Conservation (phyloP, 2,329 filamentous ascomycete species). For the Pezicula radicicola region DNA sequence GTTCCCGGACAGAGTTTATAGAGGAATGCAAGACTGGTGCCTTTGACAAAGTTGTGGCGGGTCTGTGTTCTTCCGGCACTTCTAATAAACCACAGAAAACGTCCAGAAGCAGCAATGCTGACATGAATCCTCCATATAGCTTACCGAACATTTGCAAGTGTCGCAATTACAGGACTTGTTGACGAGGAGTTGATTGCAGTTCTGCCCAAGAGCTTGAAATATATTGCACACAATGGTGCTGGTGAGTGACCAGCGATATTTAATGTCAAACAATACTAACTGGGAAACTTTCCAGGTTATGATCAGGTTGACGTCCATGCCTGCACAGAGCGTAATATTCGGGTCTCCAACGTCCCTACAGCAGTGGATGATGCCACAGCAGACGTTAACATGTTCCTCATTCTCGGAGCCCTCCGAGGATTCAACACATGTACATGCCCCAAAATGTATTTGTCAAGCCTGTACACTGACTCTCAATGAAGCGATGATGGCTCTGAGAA, state of each 20-base stretch:
- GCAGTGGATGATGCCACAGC: constrained; percentile 82
- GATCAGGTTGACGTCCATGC: constrained; percentile 75
- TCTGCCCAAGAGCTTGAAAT: constrained; percentile 51
- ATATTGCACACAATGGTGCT: constrained; percentile 58
- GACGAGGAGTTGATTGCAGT: constrained; percentile 66
- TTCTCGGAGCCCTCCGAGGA: constrained; percentile 75
- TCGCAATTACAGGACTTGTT: constrained; percentile 62
- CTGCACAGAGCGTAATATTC: constrained; percentile 63
- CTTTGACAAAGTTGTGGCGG: constrained; percentile 60
- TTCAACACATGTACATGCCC: constrained; percentile 50
- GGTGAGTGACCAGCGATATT: no score
- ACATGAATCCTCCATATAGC: constrained; percentile 24
- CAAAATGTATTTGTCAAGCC: background rate
- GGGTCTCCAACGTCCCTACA: constrained; percentile 77
- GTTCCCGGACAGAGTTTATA: constrained; percentile 64
- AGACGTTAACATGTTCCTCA: constrained; percentile 76
- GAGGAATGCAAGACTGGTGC: constrained; percentile 62
- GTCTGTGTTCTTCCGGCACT: no score
- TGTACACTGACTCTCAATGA: background rate
- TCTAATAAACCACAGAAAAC: no score
- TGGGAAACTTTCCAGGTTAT: constrained; percentile 56
- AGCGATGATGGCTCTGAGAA: constrained; percentile 62
- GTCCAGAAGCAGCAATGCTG: no score
- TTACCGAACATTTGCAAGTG: constrained; percentile 70
- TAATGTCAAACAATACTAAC: no score